Evolutionary conservation across 2,329 filamentous ascomycete genomes (phyloP).

Genomic region (Aspergillus spinulosporus): DNA sequence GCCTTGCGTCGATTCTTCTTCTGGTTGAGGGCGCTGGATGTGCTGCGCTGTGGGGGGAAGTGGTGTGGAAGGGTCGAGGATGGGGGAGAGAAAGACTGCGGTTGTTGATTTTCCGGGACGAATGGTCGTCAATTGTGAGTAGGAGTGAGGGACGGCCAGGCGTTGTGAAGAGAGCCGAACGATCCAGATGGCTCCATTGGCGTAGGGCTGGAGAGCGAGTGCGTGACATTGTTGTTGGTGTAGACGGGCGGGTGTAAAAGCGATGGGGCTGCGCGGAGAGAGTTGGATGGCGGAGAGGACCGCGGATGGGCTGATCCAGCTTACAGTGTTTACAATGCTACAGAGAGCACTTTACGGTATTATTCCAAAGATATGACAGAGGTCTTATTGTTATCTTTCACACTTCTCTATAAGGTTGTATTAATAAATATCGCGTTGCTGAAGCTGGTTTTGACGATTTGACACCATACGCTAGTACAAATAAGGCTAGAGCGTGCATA

Average conservation of each 20-base stretch:
- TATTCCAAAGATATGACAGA: too few relatives aligned
- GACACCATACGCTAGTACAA: too few relatives aligned
- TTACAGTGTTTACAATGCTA: not conserved
- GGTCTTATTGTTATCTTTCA: too few relatives aligned
- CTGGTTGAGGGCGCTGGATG: conserved; percentile 17
- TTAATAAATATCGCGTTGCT: too few relatives aligned
- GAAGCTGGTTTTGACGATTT: too few relatives aligned
- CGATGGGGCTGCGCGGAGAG: not conserved
- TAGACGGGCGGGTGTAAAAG: not conserved
- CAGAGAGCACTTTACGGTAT: too few relatives aligned
- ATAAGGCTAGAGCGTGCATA: too few relatives aligned
- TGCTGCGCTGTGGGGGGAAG: not conserved
- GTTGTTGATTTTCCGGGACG: not conserved
- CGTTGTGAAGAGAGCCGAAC: not conserved
- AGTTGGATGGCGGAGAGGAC: not conserved
- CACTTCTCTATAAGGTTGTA: not conserved
- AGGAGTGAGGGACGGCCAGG: not conserved
- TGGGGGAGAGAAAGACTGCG: not conserved
- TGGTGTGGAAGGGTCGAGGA: conserved; percentile 17
- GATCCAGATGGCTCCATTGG: conserved; percentile 14
- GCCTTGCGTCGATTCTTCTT: not conserved
- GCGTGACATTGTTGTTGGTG: conserved; percentile 20
- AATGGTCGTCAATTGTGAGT: not conserved
- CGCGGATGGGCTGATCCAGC: not conserved
- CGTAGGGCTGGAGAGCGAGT: conserved; percentile 19